A percentile compares a stretch with the other conserved stretches of the same genome.
Evolutionary conservation across 768 basidiomycete species (phyloP).

Genomic region (Pilatotrama ljubarskyi): DNA sequence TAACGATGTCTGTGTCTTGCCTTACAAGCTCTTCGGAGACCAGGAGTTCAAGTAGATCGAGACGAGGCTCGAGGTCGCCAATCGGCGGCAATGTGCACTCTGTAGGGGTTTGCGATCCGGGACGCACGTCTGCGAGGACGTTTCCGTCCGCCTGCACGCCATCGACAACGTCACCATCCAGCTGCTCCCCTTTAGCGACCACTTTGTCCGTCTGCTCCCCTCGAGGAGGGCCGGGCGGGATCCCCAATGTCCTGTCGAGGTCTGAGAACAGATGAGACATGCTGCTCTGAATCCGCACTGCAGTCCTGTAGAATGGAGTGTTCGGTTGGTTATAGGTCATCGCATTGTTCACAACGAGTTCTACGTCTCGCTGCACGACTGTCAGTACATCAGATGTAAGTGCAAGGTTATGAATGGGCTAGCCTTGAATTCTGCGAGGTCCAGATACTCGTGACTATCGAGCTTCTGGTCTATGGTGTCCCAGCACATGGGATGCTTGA

Average conservation of each 20-base stretch:
- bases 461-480: slow-evolving; percentile 77
- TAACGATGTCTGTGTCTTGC: slow-evolving; percentile 52
- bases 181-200: neutral
- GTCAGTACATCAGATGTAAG: neutral
- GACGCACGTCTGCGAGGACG: neutral
- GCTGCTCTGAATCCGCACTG: slow-evolving; percentile 56
- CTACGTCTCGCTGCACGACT: slow-evolving; percentile 64
- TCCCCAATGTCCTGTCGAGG: slow-evolving; percentile 34
- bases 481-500: slow-evolving; percentile 90
- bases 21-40: slow-evolving; percentile 52
- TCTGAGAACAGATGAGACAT: slow-evolving; percentile 42
- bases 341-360: slow-evolving; percentile 84
- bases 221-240: slow-evolving; percentile 5
- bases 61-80: slow-evolving; percentile 76
- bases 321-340: slow-evolving; percentile 80
- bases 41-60: slow-evolving; percentile 57
- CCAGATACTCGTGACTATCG: slow-evolving; percentile 80
- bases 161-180: neutral
- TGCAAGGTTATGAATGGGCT: slow-evolving; percentile 5
- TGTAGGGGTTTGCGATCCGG: neutral
- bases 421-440: slow-evolving; percentile 73
- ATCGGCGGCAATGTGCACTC: slow-evolving; percentile 28
- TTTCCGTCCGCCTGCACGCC: neutral
- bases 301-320: slow-evolving; percentile 69
- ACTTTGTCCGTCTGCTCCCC: neutral